Evolutionary conservation across 768 basidiomycete species (phyloP), one percentile per base, ranked within the genome.

Genomic region (Paxillus rubicundulus): DNA sequence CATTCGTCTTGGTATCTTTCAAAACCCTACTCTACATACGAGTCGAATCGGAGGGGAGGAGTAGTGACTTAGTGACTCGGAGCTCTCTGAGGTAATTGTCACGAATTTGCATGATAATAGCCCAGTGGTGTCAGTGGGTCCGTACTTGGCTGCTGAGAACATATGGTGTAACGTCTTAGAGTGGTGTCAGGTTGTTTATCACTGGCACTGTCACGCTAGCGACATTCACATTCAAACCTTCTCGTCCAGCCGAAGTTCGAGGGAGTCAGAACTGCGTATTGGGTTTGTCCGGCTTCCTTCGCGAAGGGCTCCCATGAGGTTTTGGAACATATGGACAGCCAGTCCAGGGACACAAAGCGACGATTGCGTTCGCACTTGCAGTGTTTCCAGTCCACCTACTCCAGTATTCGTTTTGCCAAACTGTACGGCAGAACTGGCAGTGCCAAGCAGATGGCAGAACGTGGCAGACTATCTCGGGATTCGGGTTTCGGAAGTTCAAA

Each of bases 291-390:
- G 62, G 73, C 18, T 70, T 85, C 47, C 61, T 85, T 10, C 80
- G 83, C 14, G 54, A 68, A 24, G 20, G 67, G 70, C 4, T 65
- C 66, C 18, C 81, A 80, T 61, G 69, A 70, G 44, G 82, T 84
- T 58, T 79, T 84, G 74, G 72, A 79, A 3, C n/a, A n/a, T n/a
- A n/a, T 72, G 72, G 33, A 49, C 59, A 12, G 70, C 74, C 14
- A 38, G 44, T 27, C 75, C 77, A 1, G 74, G 68, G 17, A 70
- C 73, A 10, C 67, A 80, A 16, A 82, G 82, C 58, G 83, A 85
- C 61, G 82, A 86, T 56, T 76, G 81, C 45, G 77, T 86, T 13
- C 79, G 83, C 10, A 85, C 83, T 4, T 86, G 82, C 82, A 84
- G 82, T 0, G 72, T 85, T 16, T 83, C 84, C 3, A 44, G 62